Evolutionary conservation across 148 eudicot genomes (phyloP).

Genomic region (Rhododendron ferrugineum): DNA sequence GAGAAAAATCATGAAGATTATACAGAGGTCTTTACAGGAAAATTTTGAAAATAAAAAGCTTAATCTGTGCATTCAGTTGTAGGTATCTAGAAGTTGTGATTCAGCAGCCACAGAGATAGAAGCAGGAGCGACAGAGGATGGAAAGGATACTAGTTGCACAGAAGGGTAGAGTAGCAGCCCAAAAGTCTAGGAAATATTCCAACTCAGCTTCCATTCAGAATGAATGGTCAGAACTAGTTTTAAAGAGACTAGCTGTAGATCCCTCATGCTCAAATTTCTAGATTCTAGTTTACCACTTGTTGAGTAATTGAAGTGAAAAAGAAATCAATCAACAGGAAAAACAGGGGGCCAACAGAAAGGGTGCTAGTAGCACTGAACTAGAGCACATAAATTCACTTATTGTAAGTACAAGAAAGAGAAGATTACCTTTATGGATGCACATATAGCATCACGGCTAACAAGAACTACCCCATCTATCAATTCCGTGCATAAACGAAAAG

Average conservation of each 20-base stretch:
- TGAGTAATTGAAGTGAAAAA: background rate
- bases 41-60: background rate
- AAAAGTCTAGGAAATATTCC: background rate
- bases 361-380: background rate
- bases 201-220: background rate
- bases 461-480: slow-evolving; percentile 91
- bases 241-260: background rate
- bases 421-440: slow-evolving; percentile 94
- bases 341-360: background rate
- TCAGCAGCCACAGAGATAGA: background rate
- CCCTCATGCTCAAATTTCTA: background rate
- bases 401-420: background rate
- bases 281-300: background rate
- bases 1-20: background rate
- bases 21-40: background rate
- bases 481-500: slow-evolving; percentile 76
- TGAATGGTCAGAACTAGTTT: background rate
- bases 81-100: background rate
- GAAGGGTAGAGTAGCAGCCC: background rate
- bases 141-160: background rate
- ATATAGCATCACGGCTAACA: slow-evolving; percentile 96
- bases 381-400: background rate
- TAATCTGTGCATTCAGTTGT: background rate
- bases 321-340: slow-evolving; percentile 4
- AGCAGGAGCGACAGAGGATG: background rate